These are phyloP conservation scores for Ophiostoma australiae DNA, from an alignment of 2,329 filamentous ascomycete genomes.

Conservation along the genomic window DNA sequence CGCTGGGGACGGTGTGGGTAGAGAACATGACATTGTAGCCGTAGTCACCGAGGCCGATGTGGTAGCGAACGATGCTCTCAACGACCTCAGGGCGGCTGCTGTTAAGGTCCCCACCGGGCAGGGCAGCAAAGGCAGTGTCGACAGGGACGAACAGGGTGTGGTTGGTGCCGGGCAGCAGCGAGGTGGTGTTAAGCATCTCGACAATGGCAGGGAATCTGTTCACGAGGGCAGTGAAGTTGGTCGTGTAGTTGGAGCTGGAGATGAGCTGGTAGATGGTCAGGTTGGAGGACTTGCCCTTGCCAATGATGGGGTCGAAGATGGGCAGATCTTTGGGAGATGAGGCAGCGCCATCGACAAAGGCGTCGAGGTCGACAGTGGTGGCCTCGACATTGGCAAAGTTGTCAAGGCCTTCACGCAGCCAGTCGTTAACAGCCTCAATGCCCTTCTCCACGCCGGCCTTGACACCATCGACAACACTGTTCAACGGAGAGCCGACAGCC, in stretches of 20 bases:
- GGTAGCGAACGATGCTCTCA: constrained; percentile 67
- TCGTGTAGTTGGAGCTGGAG: constrained; percentile 68
- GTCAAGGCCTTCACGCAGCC: constrained; percentile 22
- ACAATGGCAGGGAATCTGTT: constrained; percentile 68
- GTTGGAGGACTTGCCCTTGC: constrained; percentile 46
- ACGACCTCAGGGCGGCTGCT: constrained; percentile 66
- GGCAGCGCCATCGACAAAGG: neutral
- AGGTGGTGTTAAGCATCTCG: constrained; percentile 66
- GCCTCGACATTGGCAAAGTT: neutral
- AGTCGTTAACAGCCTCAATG: constrained; percentile 21
- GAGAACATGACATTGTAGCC: constrained; percentile 60
- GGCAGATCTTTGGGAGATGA: constrained; percentile 11
- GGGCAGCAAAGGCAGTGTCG: constrained; percentile 66
- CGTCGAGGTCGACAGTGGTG: neutral
- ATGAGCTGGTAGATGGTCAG: constrained; percentile 77
- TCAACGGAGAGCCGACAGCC: neutral
- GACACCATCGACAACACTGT: constrained; percentile 9
- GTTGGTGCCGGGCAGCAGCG: constrained; percentile 45
- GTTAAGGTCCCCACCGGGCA: constrained; percentile 40
- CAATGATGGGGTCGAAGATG: neutral
- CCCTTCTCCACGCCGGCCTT: constrained; percentile 22
- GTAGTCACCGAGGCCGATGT: constrained; percentile 64
- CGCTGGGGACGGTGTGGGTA: constrained; percentile 69
- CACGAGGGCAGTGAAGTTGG: constrained; percentile 70
- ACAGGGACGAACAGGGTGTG: constrained; percentile 78